Base-by-base conservation (phyloP, 805 yeast species). In the Saccharomycopsis sp. region DNA sequence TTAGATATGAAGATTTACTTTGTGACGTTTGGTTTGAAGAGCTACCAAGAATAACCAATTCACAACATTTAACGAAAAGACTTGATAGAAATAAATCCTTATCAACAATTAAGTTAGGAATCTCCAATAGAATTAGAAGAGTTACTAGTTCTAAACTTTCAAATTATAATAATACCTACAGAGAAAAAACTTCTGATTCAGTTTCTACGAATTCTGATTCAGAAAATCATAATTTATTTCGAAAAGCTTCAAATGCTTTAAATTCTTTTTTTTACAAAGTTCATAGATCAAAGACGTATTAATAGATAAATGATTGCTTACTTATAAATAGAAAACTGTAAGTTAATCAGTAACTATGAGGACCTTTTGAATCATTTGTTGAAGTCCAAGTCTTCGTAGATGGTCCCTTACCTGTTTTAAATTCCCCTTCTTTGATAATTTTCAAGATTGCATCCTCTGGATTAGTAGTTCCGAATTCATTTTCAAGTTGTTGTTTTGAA, bases 391-490 rank as follows among this genome's bases (percentile, higher is more conserved):
- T 42, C 45, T 58, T 51, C 39, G 52, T 56, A 47, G 51, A 46
- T 23, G 58, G 42, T 12, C 54, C 58, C 6, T 44, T 13, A 23
- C 20, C 28, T 9, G 20, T n/a, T 56, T 74, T 74, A 36, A 71
- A 60, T 15, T 63, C 56, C 31, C 95, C 95, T n/a, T 72, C 61
- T 30, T 61, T 61, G 44, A 84, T 52, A 37, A 86, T 80, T 37
- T 59, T 54, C 41, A 69, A 69, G 41, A 85, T 69, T n/a, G 72
- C 67, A 21, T 72, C 78, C 40, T 79, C 84, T 3, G 57, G 52
- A 36, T 67, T 61, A 8, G 49, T 53, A 20, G 70, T 63, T 21
- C 87, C 89, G 49, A 86, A 85, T 52, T 84, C 92, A 47, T 70
- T 70, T 37, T 67, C 68, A 30, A 85, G 55, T 45, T 77, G 81